A percentile compares a stretch with the other conserved stretches of the same genome.
Conservation (phyloP, 805 yeast species). For the Nakazawaea molendinolei region DNA sequence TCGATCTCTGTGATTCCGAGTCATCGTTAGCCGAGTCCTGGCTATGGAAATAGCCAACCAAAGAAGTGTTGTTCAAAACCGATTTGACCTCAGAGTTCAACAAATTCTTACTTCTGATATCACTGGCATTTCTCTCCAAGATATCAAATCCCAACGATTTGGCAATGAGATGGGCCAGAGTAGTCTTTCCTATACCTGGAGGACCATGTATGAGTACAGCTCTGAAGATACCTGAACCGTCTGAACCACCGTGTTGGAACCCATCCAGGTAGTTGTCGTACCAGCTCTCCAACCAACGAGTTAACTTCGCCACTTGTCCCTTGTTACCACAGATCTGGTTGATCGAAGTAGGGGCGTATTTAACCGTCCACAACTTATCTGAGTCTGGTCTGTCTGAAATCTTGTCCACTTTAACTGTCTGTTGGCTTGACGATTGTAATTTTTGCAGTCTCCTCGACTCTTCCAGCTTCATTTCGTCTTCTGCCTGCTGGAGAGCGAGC, state of each 20-base stretch:
- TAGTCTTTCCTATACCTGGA: constrained; percentile 82
- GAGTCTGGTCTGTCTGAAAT: constrained; percentile 36
- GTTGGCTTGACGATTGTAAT: neutral
- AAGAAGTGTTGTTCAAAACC: constrained; percentile 74
- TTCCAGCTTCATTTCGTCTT: constrained; percentile 35
- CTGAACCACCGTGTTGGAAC: constrained; percentile 51
- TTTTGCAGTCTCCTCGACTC: constrained; percentile 21
- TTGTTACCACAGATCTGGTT: constrained; percentile 90
- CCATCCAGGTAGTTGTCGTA: constrained; percentile 45
- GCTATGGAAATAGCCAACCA: constrained; percentile 63
- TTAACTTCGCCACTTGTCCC: constrained; percentile 58
- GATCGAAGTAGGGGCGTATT: constrained; percentile 76
- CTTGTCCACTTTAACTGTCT: constrained; percentile 13
- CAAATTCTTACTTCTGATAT: constrained; percentile 79
- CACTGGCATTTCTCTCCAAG: constrained; percentile 78
- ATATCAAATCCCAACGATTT: constrained; percentile 64
- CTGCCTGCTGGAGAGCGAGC: constrained; percentile 45
- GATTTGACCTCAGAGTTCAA: constrained; percentile 63
- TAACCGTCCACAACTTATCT: constrained; percentile 85
- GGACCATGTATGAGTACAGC: constrained; percentile 87
- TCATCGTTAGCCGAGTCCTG: constrained; percentile 22
- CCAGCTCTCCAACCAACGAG: constrained; percentile 78
- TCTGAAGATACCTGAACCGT: constrained; percentile 63
- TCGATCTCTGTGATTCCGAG: constrained; percentile 19
- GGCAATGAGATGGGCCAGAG: constrained; percentile 74